Base-by-base conservation (phyloP, 805 yeast genomes). In the Peterozyma xylosa region DNA sequence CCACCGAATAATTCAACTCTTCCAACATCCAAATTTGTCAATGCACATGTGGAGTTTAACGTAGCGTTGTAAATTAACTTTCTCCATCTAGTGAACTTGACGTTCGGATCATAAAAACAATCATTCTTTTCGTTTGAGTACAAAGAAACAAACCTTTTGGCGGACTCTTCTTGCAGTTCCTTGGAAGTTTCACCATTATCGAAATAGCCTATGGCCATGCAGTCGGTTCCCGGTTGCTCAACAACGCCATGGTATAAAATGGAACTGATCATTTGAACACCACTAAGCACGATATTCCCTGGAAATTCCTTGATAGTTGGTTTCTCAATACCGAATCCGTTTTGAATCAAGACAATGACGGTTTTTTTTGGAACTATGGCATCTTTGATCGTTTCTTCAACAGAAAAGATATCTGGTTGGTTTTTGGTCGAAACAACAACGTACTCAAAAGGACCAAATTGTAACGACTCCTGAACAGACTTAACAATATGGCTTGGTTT, bases 261-360 rank as follows among this genome's bases (percentile, higher is more conserved):
- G 3, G 63, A 54, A 13, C 63, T 62, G 34, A 68, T 64, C 58
- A 64, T 56, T 6, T 67, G 56, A 11, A 67, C 68, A n/a, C 72
- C 73, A 29, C 68, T 63, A 39, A 68, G 56, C 9, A 65, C 60
- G 3, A 52, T 53, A 14, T 62, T 62, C 11, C 53, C 51, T 2
- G 72, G 72, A 43, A 56, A 65, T 14, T 57, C 51, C 32, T 48
- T 51, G 21, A 63, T 62, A 15, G 80, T 64, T 11, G 82, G 80
- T 49, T 67, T 65, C 45, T 79, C 86, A 42, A 77, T 69, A 44
- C 78, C 86, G 47, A 82, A 65, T 0, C 87, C 89, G 55, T 80
- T 82, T 58, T 82, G 88, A 42, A 82, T 62, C 44, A 83, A 66
- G 2, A 82, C 71, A 37, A 81, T 62, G 11, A 76, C 61, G 5